Percentiles rank a stretch among this genome's conserved stretches.
Conservation (phyloP, 176 grass and related monocot species). For the Triticum urartu region DNA sequence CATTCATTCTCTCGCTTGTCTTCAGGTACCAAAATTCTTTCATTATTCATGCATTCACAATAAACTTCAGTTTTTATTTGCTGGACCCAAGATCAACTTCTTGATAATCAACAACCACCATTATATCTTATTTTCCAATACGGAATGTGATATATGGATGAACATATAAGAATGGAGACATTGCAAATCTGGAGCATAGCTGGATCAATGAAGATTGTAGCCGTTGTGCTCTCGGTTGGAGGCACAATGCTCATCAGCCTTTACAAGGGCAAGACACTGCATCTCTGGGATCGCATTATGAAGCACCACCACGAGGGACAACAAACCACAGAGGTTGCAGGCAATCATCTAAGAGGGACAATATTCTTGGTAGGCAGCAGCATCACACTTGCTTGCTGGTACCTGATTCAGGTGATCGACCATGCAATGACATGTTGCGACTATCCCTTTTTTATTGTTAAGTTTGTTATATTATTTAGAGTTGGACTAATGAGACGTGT, state of each 20-base stretch:
- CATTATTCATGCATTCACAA: not conserved
- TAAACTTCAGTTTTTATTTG: not conserved
- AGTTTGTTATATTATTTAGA: not conserved
- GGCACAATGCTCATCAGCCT: conserved; percentile 55
- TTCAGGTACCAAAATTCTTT: conserved; percentile 37
- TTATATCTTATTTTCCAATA: not conserved
- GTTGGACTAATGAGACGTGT: not conserved
- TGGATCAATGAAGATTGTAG: conserved; percentile 35
- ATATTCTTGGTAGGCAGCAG: conserved; percentile 39
- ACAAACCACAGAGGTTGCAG: not conserved
- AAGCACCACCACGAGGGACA: not conserved
- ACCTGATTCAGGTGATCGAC: conserved; percentile 40
- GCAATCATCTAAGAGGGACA: conserved; percentile 34
- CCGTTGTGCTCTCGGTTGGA: conserved; percentile 36
- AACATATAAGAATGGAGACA: conserved; percentile 36
- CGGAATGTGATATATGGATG: not conserved
- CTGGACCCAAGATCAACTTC: not conserved
- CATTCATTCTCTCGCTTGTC: conserved; percentile 48
- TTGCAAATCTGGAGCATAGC: conserved; percentile 15
- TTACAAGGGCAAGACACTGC: conserved; percentile 58
- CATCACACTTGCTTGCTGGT: conserved; percentile 54
- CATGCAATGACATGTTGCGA: not conserved
- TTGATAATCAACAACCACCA: not conserved
- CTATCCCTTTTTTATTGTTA: not conserved
- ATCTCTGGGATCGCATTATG: conserved; percentile 41